Base-by-base conservation (phyloP, 257 asterid genomes). In the Capsicum chinense region DNA sequence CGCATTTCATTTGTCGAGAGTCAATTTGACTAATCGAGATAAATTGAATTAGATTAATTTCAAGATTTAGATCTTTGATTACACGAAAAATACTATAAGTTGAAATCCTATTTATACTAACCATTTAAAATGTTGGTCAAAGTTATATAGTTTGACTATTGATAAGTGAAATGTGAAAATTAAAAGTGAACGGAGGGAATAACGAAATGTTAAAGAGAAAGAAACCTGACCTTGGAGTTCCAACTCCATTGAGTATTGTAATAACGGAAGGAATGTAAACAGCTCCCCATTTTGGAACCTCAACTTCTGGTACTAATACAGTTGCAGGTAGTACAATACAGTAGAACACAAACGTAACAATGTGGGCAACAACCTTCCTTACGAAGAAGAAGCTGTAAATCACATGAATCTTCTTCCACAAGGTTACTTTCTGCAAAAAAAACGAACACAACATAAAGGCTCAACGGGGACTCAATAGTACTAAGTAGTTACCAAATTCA, bases 341-440 rank as follows among this genome's bases (percentile, higher is more conserved):
- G 90, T 92, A 94, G 83, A 94, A 90, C 33, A 88, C 79, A 84
- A 94, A 94, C 6, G 95, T 89, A 83, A 91, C 92, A 85, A 92
- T 83, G 26, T 93, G 94, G 54, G 95, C 97, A 13, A 90, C 71
- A 8, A 94, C 85, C 89, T 93, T 94, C 83, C 97, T 83, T 19
- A 94, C 92, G 19, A 92, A 89, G 96, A 94, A 94, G 92, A 93
- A 94, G 87, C 93, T 91, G 83, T 94, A 94, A 16, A 94, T 87
- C 76, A 94, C 92, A 42, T 94, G 90, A 17, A 92, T 85, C 91
- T 94, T 94, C 89, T 81, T 91, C 89, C 90, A 86, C 7, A 87
- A 6, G 0, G 96, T 82, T 44, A 94, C 95, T 86, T 91, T 94
- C 98, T 94, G 95, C 89, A n/a, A 33, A 14, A 2, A 69, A 12